Conservation (phyloP, 176 grass and related monocot genomes). For the Elymus sibiricus region DNA sequence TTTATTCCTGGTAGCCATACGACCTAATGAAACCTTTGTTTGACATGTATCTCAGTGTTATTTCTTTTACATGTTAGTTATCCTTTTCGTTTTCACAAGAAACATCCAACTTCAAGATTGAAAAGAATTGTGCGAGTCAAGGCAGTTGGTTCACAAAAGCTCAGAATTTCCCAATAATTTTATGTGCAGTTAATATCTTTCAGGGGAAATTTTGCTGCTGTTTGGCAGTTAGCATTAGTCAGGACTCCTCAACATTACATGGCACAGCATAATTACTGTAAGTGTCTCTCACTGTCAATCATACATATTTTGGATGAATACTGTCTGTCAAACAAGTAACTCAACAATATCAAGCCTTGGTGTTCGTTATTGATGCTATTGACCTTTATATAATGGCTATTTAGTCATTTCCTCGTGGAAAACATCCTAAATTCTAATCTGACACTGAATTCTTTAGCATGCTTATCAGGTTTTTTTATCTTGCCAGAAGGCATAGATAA, state of each 20-base stretch:
- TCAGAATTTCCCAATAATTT: neutral
- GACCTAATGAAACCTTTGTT: neutral
- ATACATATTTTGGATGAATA: neutral
- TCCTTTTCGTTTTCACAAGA: neutral
- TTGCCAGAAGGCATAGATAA: neutral
- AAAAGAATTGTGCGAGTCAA: neutral
- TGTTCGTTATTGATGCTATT: neutral
- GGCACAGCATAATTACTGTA: neutral
- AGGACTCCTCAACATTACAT: neutral
- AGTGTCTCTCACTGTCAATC: neutral
- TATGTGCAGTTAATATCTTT: neutral
- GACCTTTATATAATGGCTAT: neutral
- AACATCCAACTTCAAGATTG: neutral
- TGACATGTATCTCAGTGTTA: neutral
- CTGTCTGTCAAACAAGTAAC: neutral
- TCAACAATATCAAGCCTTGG: neutral
- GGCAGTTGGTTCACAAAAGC: neutral
- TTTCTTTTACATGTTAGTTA: neutral
- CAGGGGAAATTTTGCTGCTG: neutral
- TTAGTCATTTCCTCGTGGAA: neutral
- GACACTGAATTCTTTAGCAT: neutral
- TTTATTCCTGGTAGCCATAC: neutral
- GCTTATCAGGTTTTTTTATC: neutral
- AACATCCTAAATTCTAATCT: neutral
- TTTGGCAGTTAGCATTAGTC: neutral